A percentile compares a stretch with the other conserved stretches of the same genome.
Conservation (phyloP, 441 rosid genomes). For the Populus hybrid region DNA sequence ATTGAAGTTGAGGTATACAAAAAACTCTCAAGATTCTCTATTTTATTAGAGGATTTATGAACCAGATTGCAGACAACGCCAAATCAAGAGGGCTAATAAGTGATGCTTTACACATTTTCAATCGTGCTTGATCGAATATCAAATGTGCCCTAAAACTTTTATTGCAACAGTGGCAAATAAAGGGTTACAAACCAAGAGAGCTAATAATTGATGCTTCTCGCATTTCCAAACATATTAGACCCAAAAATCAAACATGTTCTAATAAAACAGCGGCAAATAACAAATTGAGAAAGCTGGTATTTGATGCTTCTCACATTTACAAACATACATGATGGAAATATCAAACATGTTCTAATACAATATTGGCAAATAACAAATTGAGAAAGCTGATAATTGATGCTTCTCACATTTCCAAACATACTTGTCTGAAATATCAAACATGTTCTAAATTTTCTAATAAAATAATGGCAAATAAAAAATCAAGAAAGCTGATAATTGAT, state of each 20-base stretch:
- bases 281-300: background rate
- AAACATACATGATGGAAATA: background rate
- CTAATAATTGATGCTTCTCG: background rate
- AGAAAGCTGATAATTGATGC: background rate
- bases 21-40: no score
- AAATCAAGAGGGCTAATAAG: background rate
- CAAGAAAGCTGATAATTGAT: no score
- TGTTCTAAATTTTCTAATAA: no score
- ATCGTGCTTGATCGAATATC: no score
- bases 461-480: no score
- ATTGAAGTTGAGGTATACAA: no score
- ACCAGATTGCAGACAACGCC: background rate
- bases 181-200: background rate
- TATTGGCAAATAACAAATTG: background rate
- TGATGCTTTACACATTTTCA: no score
- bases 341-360: background rate
- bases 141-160: background rate
- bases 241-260: background rate
- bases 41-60: no score
- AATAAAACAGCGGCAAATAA: background rate
- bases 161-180: background rate
- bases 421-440: background rate
- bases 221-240: background rate
- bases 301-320: background rate
- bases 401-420: background rate